Evolutionary conservation across 2,329 filamentous ascomycete genomes (phyloP).

Genomic region (Diaporthe eres): DNA sequence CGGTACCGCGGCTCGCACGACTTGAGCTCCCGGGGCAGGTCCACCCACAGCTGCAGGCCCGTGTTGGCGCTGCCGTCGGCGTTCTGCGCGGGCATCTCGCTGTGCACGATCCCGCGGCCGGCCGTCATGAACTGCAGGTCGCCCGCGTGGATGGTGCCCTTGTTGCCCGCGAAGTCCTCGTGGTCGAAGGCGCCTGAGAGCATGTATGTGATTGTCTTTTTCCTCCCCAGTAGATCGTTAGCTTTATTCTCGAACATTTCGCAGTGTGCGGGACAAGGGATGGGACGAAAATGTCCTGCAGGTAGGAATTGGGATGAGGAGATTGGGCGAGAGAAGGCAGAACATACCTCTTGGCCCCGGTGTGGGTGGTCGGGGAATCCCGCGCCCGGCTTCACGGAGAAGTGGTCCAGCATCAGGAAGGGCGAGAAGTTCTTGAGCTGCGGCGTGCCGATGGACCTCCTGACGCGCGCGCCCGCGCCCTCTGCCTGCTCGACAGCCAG

Average conservation of each 20-base stretch:
- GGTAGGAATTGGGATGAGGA: neutral
- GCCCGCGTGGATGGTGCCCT: slow-evolving; percentile 86
- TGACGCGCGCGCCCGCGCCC: slow-evolving; percentile 88
- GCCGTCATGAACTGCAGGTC: slow-evolving; percentile 99
- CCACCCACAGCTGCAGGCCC: slow-evolving; percentile 96
- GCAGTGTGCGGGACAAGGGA: neutral
- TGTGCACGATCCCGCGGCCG: slow-evolving; percentile 91
- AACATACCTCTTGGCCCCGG: slow-evolving; percentile 48
- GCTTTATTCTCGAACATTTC: slow-evolving; percentile 49
- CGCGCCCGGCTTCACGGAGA: slow-evolving; percentile 82
- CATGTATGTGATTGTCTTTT: slow-evolving; percentile 91
- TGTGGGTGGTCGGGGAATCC: slow-evolving; percentile 88
- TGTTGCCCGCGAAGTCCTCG: slow-evolving; percentile 90
- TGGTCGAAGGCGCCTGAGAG: slow-evolving; percentile 90
- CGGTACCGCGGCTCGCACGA: slow-evolving; percentile 92
- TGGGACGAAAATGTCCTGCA: neutral
- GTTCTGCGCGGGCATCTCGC: slow-evolving; percentile 91
- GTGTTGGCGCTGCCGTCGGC: slow-evolving; percentile 82
- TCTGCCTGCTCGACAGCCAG: slow-evolving; percentile 88
- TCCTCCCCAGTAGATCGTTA: slow-evolving; percentile 79
- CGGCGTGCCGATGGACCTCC: slow-evolving; percentile 88
- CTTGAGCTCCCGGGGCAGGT: slow-evolving; percentile 86
- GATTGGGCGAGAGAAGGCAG: neutral
- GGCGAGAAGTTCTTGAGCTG: slow-evolving; percentile 89
- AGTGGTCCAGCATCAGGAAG: slow-evolving; percentile 97